These are phyloP conservation scores for Lippia alba DNA, from an alignment of 305 asterid species.

Conservation along the genomic window DNA sequence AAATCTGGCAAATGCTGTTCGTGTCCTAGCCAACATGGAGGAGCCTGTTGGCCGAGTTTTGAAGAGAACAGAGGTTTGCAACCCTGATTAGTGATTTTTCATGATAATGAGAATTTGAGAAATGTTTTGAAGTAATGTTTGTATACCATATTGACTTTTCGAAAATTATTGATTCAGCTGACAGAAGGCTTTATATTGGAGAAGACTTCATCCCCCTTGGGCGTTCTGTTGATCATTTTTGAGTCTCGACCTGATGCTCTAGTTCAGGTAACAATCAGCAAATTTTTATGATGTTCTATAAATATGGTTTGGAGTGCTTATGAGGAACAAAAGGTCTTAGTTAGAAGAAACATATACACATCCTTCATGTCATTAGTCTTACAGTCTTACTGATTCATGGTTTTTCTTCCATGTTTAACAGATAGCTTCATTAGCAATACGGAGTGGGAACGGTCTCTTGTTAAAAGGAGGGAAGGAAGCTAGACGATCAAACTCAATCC, in stretches of 20 bases:
- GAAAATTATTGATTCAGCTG: slow-evolving; percentile 48
- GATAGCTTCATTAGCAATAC: slow-evolving; percentile 96
- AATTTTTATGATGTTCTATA: not conserved
- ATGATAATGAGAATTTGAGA: not conserved
- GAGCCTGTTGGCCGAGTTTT: slow-evolving; percentile 92
- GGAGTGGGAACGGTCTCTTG: slow-evolving; percentile 97
- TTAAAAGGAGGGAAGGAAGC: slow-evolving; percentile 99
- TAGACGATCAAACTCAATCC: slow-evolving; percentile 78
- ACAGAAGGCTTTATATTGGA: slow-evolving; percentile 68
- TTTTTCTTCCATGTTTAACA: slow-evolving; percentile 29
- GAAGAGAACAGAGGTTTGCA: slow-evolving; percentile 66
- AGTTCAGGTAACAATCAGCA: slow-evolving; percentile 54
- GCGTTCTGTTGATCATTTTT: slow-evolving; percentile 70
- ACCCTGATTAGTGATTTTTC: not conserved
- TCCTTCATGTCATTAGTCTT: not conserved
- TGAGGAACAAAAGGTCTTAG: no score
- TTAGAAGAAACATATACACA: no score
- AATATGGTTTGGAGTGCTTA: no score
- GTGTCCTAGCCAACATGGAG: slow-evolving; percentile 95
- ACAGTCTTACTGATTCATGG: not conserved
- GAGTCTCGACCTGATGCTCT: slow-evolving; percentile 83
- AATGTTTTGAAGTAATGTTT: slow-evolving; percentile 2
- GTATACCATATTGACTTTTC: not conserved
- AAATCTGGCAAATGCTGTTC: slow-evolving; percentile 87
- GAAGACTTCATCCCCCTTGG: slow-evolving; percentile 71